Base-by-base conservation (phyloP, 345 rosid genomes). In the Psidium friedrichsthalianum region DNA sequence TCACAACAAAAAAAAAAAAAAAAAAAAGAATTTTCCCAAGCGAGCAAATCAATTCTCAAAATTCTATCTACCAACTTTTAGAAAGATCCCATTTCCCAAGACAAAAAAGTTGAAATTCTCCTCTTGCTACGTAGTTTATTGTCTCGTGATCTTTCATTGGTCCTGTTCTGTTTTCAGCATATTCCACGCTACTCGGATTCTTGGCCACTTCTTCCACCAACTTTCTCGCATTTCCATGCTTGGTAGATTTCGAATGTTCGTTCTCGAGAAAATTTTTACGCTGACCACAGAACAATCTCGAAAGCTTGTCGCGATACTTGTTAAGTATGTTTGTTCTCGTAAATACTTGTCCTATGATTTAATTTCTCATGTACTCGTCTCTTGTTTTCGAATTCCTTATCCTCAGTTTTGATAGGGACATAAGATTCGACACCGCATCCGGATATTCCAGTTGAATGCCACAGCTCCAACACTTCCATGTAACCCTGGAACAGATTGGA, bases 371-470 rank as follows among this genome's bases (percentile, higher is more conserved):
- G n/a, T 56, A 22, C n/a, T 22, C 12, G 11, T 22, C n/a, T 56
- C 59, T 22, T 9, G 11, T 69, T 69, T 42, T 82, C 42, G 18
- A 54, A 82, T 42, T 56, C 10, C 36, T 24, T 85, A 53, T 16
- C 25, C 42, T 49, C 97, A 96, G 99, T 90, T 95, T 95, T 86
- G 92, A 88, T 61, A 88, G 99, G 55, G 98, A 96, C 89, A 87
- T 96, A 84, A 89, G 95, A 36, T 96, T 98, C 98, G 90, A 98
- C 22, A 96, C 99, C 8, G 94, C 47, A 92, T 94, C 44, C 87
- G 89, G 51, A 86, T 90, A 82, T 94, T 80, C 99, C 99, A 2
- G 90, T 96, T 58, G 89, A 90, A 82, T 93, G 95, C 85, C n/a
- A 90, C 51, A 95, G 97, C 95, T 87, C 96, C 10, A 91, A 91